Conservation (phyloP, 177 flowering plant species). For the Vitis hybrid region DNA sequence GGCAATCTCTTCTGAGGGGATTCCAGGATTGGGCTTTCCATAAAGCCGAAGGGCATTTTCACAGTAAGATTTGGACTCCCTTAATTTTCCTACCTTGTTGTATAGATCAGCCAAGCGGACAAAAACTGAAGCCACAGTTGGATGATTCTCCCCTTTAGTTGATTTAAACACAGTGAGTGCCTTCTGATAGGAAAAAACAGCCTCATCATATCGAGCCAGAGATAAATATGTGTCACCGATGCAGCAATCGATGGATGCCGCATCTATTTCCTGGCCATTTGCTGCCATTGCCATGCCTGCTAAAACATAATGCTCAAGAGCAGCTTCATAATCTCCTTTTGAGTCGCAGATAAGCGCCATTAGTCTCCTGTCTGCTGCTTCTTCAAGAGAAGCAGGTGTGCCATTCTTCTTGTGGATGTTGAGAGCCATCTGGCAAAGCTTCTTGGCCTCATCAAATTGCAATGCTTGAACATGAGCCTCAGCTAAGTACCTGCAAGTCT, state of each 20-base stretch:
- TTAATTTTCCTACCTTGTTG: slow-evolving; percentile 50
- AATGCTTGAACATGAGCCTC: slow-evolving; percentile 57
- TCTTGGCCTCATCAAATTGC: slow-evolving; percentile 62
- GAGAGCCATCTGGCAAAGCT: slow-evolving; percentile 51
- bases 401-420: slow-evolving; percentile 41
- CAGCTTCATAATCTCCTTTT: slow-evolving; percentile 50
- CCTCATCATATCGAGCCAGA: slow-evolving; percentile 55
- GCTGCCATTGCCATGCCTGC: slow-evolving; percentile 50
- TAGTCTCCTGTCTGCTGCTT: slow-evolving; percentile 52
- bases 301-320: slow-evolving; percentile 50
- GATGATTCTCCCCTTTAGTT: slow-evolving; percentile 54
- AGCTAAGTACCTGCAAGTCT: slow-evolving; percentile 50
- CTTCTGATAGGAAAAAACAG: slow-evolving; percentile 52
- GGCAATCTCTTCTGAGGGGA: slow-evolving; percentile 47
- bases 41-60: slow-evolving; percentile 49
- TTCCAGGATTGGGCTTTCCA: slow-evolving; percentile 35
- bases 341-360: slow-evolving; percentile 60
- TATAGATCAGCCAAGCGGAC: slow-evolving; percentile 56
- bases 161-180: slow-evolving; percentile 44
- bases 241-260: slow-evolving; percentile 47
- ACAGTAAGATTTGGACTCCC: slow-evolving; percentile 56
- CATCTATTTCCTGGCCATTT: slow-evolving; percentile 39
- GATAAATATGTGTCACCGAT: slow-evolving; percentile 56
- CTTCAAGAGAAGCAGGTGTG: slow-evolving; percentile 41
- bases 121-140: slow-evolving; percentile 47